Conservation (phyloP, 768 basidiomycete genomes). For the Hemileccinum impolitum region DNA sequence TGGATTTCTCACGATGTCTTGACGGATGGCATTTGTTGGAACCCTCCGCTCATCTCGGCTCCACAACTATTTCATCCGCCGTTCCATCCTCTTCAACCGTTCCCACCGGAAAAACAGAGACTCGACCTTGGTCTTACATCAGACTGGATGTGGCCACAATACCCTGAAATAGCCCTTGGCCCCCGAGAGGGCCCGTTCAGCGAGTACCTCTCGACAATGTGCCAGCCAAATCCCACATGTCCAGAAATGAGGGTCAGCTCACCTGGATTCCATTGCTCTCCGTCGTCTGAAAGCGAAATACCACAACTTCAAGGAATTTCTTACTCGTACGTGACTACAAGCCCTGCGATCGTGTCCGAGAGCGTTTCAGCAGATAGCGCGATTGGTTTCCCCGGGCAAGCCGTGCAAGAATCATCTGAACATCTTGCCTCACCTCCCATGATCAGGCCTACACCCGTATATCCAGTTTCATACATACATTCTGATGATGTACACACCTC, state of each 20-base stretch:
- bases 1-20: constrained; percentile 12
- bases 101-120: constrained; percentile 15
- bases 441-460: constrained; percentile 28
- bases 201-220: constrained; percentile 7
- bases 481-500: constrained; percentile 6
- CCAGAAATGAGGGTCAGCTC: constrained; percentile 5
- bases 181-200: constrained; percentile 4
- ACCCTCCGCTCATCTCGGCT: constrained; percentile 19
- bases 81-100: constrained; percentile 22
- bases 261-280: constrained; percentile 4
- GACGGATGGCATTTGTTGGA: constrained; percentile 5
- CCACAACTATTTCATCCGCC: constrained; percentile 31
- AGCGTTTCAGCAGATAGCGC: constrained; percentile 3
- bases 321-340: constrained; percentile 5
- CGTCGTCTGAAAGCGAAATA: constrained; percentile 9
- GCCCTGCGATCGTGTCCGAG: constrained; percentile 1
- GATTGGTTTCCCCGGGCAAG: not conserved
- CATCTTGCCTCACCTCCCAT: constrained; percentile 17
- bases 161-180: constrained; percentile 6
- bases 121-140: not conserved
- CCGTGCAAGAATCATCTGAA: constrained; percentile 7
- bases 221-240: constrained; percentile 6
- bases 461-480: constrained; percentile 26
- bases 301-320: constrained; percentile 7
- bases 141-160: constrained; percentile 21